Percentiles rank a stretch among this genome's conserved stretches.
phyloP scores from a whole-genome alignment of 1,139 yeast genomes.

The Magnusiomyces paraingens region DNA sequence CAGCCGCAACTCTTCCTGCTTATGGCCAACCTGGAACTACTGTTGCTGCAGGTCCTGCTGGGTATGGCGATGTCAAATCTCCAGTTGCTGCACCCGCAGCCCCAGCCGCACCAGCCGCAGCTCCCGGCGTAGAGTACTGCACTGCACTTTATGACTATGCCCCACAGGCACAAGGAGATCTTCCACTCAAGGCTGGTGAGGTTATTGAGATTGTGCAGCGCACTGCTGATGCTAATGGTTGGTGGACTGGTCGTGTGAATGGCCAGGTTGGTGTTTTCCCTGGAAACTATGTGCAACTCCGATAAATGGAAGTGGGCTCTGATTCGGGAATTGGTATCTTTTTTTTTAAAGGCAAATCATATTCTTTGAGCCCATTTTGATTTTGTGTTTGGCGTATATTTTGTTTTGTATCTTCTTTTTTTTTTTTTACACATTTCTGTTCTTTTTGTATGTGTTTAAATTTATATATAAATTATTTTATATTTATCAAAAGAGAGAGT shows the following conservation, averaged over 20 bases:
- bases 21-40: conserved; percentile 13
- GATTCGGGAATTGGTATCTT: too few species aligned
- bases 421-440: neutral
- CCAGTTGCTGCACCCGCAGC: conserved; percentile 30
- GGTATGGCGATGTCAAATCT: conserved; percentile 20
- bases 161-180: conserved; percentile 86
- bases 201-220: conserved; percentile 75
- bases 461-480: too few species aligned
- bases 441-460: neutral
- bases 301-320: conserved; percentile 19
- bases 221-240: conserved; percentile 79
- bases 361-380: neutral
- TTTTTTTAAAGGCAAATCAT: too few species aligned
- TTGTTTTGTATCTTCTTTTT: neutral
- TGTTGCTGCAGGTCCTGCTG: conserved; percentile 18
- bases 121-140: conserved; percentile 47
- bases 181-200: conserved; percentile 82
- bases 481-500: too few species aligned
- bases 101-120: conserved; percentile 37
- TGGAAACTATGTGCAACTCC: conserved; percentile 85
- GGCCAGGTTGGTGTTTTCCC: conserved; percentile 92
- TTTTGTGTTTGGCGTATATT: neutral
- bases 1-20: conserved; percentile 8
- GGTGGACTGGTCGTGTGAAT: conserved; percentile 96
- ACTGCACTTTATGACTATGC: conserved; percentile 71